Evolutionary conservation across 805 yeast genomes (phyloP), one percentile per base, ranked within the genome.

Genomic region (Zygosaccharomyces bisporus): DNA sequence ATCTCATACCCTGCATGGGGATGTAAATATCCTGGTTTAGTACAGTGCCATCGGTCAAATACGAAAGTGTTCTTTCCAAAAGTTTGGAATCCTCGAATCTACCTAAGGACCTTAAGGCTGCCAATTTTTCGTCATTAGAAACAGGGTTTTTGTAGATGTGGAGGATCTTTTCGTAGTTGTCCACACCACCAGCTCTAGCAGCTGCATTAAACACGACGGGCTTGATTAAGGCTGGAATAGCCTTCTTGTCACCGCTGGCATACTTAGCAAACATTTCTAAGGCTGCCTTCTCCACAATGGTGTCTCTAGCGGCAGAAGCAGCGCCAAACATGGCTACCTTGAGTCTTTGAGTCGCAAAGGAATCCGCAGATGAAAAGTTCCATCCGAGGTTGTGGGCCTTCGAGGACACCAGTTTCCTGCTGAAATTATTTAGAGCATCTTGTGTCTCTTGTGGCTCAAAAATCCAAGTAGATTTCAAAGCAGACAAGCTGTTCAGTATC

Each of bases 141-240:
- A 45, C 40, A 14, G 91, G 83, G 51, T 75, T 76, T 49, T 71
- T 65, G 73, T 83, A 85, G 50, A 85, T 75, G 25, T 73, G 60
- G 52, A 73, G 73, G 39, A 88, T 64, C 53, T 77, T 73, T 44
- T 86, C 83, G 67, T 80, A 87, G 47, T 80, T 80, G 41, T 74
- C 69, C 21, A 59, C 70, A 46, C 79, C 79, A 53, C 95, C 95
- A 39, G 64, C 60, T 61, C 74, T 74, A 40, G 90, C 86, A 48
- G 76, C 86, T n/a, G 80, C 68, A 43, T 64, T 67, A 67, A 84
- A 87, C 14, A 87, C 79, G 12, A 83, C 58, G 4, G 74, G 76
- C 65, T 86, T 78, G 54, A 87, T 67, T 68, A 86, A 81, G 46
- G 95, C 86, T 63, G 86, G 79, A 51, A 88, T 73, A 25, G 87